Evolutionary conservation across 2,329 filamentous ascomycete species (phyloP).

Genomic region (Mycosphaerelloides madeirae): DNA sequence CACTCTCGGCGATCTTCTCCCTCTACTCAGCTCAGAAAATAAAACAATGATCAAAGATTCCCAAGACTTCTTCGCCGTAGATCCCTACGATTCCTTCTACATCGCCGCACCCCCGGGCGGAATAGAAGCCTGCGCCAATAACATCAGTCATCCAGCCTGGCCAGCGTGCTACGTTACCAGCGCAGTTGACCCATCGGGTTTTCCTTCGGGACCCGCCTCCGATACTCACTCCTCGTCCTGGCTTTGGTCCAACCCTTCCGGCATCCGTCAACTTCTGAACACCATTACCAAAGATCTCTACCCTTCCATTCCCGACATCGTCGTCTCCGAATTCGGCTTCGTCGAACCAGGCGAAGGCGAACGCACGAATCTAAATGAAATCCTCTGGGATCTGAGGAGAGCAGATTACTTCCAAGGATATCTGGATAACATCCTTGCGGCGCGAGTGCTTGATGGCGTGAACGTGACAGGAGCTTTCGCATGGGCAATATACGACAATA

Average conservation of each 20-base stretch:
- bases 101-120: neutral
- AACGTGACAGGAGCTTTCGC: conserved; percentile 34
- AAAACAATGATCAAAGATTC: conserved; percentile 70
- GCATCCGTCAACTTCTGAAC: conserved; percentile 33
- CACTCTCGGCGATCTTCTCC: conserved; percentile 72
- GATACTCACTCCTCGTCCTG: conserved; percentile 30
- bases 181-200: conserved; percentile 36
- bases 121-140: conserved; percentile 35
- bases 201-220: conserved; percentile 41
- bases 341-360: conserved; percentile 33
- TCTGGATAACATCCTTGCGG: conserved; percentile 33
- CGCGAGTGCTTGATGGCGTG: conserved; percentile 32
- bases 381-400: conserved; percentile 29
- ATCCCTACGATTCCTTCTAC: conserved; percentile 57
- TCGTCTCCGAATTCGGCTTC: conserved; percentile 36
- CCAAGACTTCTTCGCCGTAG: conserved; percentile 88
- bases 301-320: conserved; percentile 37
- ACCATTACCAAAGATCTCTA: conserved; percentile 38
- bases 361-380: conserved; percentile 26
- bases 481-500: conserved; percentile 37
- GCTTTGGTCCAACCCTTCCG: conserved; percentile 34
- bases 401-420: conserved; percentile 32
- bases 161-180: conserved; percentile 39
- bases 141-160: conserved; percentile 37
- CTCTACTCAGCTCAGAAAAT: conserved; percentile 70